Evolutionary conservation across 345 rosid genomes (phyloP).

Genomic region (Noccaea bulbosa): DNA sequence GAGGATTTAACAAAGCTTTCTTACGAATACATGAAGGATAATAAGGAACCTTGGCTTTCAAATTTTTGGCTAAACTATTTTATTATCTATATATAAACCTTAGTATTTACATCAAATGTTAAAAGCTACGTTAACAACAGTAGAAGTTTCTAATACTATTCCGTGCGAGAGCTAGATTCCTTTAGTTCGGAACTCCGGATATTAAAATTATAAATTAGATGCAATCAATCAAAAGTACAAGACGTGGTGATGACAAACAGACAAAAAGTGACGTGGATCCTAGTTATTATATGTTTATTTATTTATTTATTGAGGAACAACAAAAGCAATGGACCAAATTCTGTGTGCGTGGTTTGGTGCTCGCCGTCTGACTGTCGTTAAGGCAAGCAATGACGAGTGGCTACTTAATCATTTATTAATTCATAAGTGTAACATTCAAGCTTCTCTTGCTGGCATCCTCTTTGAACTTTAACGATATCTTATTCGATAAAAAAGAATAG

Average conservation of each 20-base stretch:
- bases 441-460: background rate
- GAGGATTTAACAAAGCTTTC: no score
- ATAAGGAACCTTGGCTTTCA: no score
- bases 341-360: conserved; percentile 13
- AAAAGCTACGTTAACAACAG: no score
- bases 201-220: background rate
- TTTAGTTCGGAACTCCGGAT: background rate
- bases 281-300: background rate
- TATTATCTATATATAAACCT: no score
- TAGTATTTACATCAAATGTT: no score
- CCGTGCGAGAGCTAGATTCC: background rate
- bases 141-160: no score
- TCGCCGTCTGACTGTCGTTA: conserved; percentile 5
- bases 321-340: background rate
- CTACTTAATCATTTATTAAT: background rate
- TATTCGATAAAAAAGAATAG: background rate
- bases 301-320: background rate
- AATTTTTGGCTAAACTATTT: no score
- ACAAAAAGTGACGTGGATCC: conserved; percentile 14
- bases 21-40: no score
- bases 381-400: conserved; percentile 7
- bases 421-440: background rate
- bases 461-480: background rate
- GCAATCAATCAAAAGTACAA: conserved; percentile 7
- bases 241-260: background rate